Evolutionary conservation across 1,139 yeast genomes (phyloP), one percentile per base, ranked within the genome.

Genomic region (Kurtzmaniella quercitrusa): DNA sequence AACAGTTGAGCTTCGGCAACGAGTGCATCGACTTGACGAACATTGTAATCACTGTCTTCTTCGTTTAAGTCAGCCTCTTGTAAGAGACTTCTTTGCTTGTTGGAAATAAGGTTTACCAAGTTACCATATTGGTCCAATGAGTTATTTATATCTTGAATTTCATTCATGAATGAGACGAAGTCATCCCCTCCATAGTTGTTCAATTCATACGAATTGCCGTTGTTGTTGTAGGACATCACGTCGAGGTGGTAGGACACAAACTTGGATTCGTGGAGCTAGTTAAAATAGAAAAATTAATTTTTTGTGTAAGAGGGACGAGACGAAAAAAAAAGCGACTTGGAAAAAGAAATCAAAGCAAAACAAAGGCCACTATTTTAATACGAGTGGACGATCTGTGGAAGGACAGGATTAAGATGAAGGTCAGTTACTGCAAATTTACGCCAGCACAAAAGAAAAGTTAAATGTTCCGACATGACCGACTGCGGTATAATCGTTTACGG

Each of bases 51-150:
- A 55, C 84, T 84, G 54, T 82, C 84, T 50, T 85, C 91, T 53
- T 87, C 93, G 55, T 85, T 86, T 52, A 91, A 64, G 55, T 70
- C 75, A 47, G 72, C 83, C 54, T 91, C 97, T 55, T 86, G 88
- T 55, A 93, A 71, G 44, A 93, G 76, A 55, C 86, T 82, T 60
- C 83, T 77, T 70, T 94, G 98, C 57, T 88, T 78, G 50, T 80
- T 78, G 60, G 88, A 87, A 49, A 93, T 84, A 57, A 88, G 76
- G 51, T 84, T 83, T 53, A 93, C 81, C 57, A 88, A 61, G 52
- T 65, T 83, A 55, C 85, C 83, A 67, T 89, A 93, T 61, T 84
- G 87, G 54, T 84, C 88, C 54, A 93, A 78, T 56, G 82, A 83
- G 53, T 80, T 79, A 68, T 89, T 88, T 62, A 93, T 81, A 55